Evolutionary conservation across 805 yeast species (phyloP), one percentile per base, ranked within the genome.

Genomic region (Zygosaccharomyces bisporus): DNA sequence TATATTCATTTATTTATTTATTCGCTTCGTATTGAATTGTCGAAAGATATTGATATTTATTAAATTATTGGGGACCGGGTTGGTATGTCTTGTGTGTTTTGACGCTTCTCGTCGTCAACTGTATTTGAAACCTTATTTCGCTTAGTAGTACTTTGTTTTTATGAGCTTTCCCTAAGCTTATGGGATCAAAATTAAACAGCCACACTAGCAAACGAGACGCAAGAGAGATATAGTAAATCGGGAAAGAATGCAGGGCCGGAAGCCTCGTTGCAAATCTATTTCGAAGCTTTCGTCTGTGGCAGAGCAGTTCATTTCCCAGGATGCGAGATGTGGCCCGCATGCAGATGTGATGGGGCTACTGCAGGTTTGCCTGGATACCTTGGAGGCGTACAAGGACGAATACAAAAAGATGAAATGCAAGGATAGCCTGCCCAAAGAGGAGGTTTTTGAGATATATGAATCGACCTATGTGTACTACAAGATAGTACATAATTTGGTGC

Each of bases 391-490:
- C 50, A 56, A 59, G 39, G 62, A 60, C 41, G 61, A 58, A 43
- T 56, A 58, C 36, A 54, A 54, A 34, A 54, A 53, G 31, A 32
- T 62, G 35, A 54, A 56, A 33, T 37, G 37, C 2, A 33, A 40
- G 8, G 40, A 40, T 13, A 37, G 37, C 6, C 20, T 40, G 12
- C 16, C 39, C 4, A 39, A 40, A 39, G 32, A 41, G 10, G 49
- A 46, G 12, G 34, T 51, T 4, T 53, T 44, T 39, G 55, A 55
- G 25, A 25, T 52, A 6, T 58, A 57, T 41, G 68, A 63, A 53
- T 52, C 59, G n/a, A 58, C 63, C 5, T 64, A 60, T 38, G 56
- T 64, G n/a, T 64, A 63, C 38, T 64, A 60, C 48, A 64, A 64
- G 43, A 61, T 63, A 13, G 58, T 64, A n/a, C 64, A 61, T 35